Percentiles rank a stretch among this genome's conserved stretches.
These are phyloP conservation scores for Entomortierella chlamydospora DNA, from an alignment of 192 early-diverging fungal genomes.

Conservation along the genomic window DNA sequence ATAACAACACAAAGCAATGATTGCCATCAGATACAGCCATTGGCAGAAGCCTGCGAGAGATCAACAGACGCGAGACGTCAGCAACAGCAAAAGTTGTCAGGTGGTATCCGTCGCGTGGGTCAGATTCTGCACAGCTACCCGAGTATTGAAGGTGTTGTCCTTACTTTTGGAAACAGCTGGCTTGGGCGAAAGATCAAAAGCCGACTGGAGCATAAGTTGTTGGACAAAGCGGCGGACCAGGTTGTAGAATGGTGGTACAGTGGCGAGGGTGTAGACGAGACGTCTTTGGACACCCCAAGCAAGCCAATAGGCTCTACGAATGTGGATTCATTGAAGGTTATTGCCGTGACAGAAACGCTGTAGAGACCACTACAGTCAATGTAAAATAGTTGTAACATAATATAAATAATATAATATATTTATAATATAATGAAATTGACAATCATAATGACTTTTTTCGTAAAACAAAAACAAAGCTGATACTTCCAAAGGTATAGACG, in stretches of 20 bases:
- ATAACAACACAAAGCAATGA: background rate
- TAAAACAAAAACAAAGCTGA: too few species aligned
- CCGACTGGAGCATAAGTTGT: slow-evolving; percentile 29
- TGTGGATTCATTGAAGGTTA: background rate
- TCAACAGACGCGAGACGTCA: background rate
- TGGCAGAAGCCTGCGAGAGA: background rate
- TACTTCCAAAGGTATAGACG: too few species aligned
- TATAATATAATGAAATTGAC: too few species aligned
- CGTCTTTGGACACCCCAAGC: background rate
- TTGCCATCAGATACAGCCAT: background rate
- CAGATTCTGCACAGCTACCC: slow-evolving; percentile 33
- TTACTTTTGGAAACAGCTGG: slow-evolving; percentile 32
- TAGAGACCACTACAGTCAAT: too few species aligned
- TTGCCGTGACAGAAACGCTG: too few species aligned
- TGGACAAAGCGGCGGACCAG: slow-evolving; percentile 30
- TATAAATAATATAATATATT: too few species aligned
- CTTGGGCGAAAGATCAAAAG: slow-evolving; percentile 30
- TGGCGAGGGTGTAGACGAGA: background rate
- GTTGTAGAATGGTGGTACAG: slow-evolving; percentile 44
- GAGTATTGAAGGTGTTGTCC: slow-evolving; percentile 11
- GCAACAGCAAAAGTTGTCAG: background rate
- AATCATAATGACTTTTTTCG: too few species aligned
- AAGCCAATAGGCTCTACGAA: too few species aligned
- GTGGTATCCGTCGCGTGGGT: slow-evolving; percentile 23
- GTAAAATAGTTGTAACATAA: too few species aligned